Evolutionary conservation across 345 rosid genomes (phyloP).

Genomic region (Lepidium didymum): DNA sequence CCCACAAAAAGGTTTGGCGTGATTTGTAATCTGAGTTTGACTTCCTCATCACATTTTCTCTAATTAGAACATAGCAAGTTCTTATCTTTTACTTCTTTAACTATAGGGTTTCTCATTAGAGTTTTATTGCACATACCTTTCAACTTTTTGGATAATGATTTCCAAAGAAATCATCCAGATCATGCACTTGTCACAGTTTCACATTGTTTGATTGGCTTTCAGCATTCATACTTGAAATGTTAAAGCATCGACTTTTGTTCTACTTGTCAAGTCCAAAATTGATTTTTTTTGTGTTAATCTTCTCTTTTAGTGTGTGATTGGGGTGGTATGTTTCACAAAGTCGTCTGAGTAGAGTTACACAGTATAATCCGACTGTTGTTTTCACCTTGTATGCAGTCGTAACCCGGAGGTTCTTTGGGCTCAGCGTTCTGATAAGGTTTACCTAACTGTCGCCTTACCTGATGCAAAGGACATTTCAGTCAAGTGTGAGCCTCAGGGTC

Average conservation of each 20-base stretch:
- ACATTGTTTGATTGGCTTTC: neutral
- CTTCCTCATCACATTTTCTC: neutral
- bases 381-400: conserved; percentile 40
- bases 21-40: neutral
- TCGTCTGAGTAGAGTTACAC: neutral
- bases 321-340: neutral
- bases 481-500: conserved; percentile 66
- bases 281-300: neutral
- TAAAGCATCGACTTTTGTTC: neutral
- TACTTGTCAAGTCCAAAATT: neutral
- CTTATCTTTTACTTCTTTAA: neutral
- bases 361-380: neutral
- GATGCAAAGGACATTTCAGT: conserved; percentile 75
- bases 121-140: neutral
- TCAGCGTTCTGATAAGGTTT: conserved; percentile 79
- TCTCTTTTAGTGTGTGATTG: neutral
- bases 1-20: neutral
- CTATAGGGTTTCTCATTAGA: neutral
- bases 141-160: neutral
- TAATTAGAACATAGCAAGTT: neutral
- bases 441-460: conserved; percentile 74
- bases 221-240: neutral
- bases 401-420: conserved; percentile 98
- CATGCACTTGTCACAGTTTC: neutral
- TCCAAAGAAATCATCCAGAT: neutral